Evolutionary conservation across 345 rosid species (phyloP).

Genomic region (Arabidopsis arenosa): DNA sequence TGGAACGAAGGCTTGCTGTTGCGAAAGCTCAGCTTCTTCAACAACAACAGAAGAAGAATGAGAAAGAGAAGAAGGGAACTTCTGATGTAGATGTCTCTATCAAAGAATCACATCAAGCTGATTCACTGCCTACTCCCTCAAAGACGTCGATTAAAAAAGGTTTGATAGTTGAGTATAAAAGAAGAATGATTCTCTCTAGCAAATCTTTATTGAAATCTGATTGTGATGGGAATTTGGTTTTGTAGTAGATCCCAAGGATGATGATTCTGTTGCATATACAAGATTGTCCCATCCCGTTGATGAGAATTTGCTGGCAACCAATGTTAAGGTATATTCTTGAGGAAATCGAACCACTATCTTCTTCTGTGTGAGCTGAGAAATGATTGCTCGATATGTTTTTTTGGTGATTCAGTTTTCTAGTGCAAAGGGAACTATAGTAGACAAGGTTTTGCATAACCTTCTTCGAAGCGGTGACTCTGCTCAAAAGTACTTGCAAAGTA

Average conservation of each 20-base stretch:
- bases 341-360: constrained; percentile 2
- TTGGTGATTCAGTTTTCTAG: constrained; percentile 55
- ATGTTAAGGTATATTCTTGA: constrained; percentile 51
- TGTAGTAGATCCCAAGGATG: constrained; percentile 60
- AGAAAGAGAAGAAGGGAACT: constrained; percentile 40
- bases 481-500: constrained; percentile 77
- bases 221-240: constrained; percentile 12
- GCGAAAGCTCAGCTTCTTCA: constrained; percentile 66
- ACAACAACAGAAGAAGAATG: constrained; percentile 52
- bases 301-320: constrained; percentile 60
- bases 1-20: constrained; percentile 61
- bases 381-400: constrained; percentile 10
- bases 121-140: constrained; percentile 37
- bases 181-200: not conserved
- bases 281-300: constrained; percentile 57
- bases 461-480: constrained; percentile 84
- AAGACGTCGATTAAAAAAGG: constrained; percentile 48
- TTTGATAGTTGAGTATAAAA: constrained; percentile 17
- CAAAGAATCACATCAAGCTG: constrained; percentile 32
- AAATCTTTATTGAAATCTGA: not conserved
- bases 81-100: constrained; percentile 18
- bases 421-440: constrained; percentile 58
- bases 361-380: constrained; percentile 1
- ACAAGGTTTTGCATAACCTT: constrained; percentile 71
- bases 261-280: constrained; percentile 54